phyloP scores from a whole-genome alignment of 805 yeast genomes.

The Pichia scutulata region DNA sequence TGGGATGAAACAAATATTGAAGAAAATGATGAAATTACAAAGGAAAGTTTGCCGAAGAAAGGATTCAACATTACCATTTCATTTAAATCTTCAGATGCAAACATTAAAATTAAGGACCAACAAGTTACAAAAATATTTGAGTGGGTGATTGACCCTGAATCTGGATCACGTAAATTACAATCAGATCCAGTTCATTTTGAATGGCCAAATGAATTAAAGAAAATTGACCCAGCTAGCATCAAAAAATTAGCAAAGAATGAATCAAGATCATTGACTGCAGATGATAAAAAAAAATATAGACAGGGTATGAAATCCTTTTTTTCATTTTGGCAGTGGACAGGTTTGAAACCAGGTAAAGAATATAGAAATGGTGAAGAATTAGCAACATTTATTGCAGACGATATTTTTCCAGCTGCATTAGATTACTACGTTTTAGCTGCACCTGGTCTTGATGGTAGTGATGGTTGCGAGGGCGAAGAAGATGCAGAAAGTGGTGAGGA shows the following conservation, averaged over 20 bases:
- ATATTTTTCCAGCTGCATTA: slow-evolving; percentile 77
- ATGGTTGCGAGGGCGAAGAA: slow-evolving; percentile 43
- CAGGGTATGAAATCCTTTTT: slow-evolving; percentile 77
- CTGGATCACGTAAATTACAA: slow-evolving; percentile 47
- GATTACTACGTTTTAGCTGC: slow-evolving; percentile 73
- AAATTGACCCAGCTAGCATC: slow-evolving; percentile 47
- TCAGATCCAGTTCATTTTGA: slow-evolving; percentile 47
- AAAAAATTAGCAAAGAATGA: slow-evolving; percentile 27
- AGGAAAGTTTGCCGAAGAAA: slow-evolving; percentile 20
- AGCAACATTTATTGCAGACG: slow-evolving; percentile 66
- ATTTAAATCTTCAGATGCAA: slow-evolving; percentile 43
- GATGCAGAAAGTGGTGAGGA: slow-evolving; percentile 30
- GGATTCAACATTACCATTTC: slow-evolving; percentile 53
- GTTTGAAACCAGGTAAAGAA: slow-evolving; percentile 66
- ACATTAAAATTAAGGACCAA: slow-evolving; percentile 47
- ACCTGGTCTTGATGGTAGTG: slow-evolving; percentile 51
- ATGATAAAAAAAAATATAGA: slow-evolving; percentile 55
- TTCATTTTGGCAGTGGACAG: slow-evolving; percentile 85
- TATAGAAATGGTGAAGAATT: slow-evolving; percentile 74
- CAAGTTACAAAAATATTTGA: slow-evolving; percentile 53
- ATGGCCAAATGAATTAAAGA: slow-evolving; percentile 65
- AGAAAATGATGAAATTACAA: background rate
- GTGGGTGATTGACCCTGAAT: slow-evolving; percentile 35
- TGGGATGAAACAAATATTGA: slow-evolving; percentile 30
- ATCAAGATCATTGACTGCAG: slow-evolving; percentile 32